Conservation (phyloP, 179 eudicot genomes). For the Amaranthus tricolor region DNA sequence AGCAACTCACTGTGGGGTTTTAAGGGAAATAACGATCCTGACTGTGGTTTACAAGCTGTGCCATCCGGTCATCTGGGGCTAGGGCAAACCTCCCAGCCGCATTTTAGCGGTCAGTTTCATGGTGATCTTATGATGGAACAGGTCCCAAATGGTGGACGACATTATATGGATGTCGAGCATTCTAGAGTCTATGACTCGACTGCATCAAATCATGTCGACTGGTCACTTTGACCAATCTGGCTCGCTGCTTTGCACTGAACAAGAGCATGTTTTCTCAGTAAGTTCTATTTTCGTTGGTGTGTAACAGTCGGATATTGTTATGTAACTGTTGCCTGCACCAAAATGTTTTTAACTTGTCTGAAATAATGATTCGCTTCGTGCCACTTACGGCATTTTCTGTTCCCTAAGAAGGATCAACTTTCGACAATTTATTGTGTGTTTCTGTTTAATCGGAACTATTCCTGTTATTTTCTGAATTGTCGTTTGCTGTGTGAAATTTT, state of each 20-base stretch:
- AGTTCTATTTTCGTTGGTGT: background rate
- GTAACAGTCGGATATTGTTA: constrained; percentile 10
- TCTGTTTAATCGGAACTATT: background rate
- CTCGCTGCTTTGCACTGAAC: background rate
- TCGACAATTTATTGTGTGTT: background rate
- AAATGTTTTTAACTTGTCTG: background rate
- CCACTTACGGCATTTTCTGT: constrained; percentile 1
- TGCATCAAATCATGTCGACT: constrained; percentile 46
- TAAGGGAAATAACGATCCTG: constrained; percentile 40
- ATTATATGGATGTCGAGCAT: constrained; percentile 48
- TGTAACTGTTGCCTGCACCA: constrained; percentile 10
- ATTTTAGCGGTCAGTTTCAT: constrained; percentile 22
- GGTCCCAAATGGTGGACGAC: constrained; percentile 16
- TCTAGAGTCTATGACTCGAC: constrained; percentile 58
- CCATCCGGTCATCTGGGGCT: constrained; percentile 47
- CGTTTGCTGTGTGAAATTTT: too few species aligned
- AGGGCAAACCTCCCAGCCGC: constrained; percentile 47
- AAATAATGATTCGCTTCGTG: constrained; percentile 11
- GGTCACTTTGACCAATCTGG: constrained; percentile 50
- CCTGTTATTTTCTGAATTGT: too few species aligned
- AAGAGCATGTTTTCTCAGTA: background rate
- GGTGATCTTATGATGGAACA: constrained; percentile 50
- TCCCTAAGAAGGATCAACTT: background rate
- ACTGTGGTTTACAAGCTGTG: constrained; percentile 29
- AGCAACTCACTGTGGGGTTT: constrained; percentile 46